Conservation (phyloP, 495 filamentous ascomycete genomes). For the Penicillium ucsense region DNA sequence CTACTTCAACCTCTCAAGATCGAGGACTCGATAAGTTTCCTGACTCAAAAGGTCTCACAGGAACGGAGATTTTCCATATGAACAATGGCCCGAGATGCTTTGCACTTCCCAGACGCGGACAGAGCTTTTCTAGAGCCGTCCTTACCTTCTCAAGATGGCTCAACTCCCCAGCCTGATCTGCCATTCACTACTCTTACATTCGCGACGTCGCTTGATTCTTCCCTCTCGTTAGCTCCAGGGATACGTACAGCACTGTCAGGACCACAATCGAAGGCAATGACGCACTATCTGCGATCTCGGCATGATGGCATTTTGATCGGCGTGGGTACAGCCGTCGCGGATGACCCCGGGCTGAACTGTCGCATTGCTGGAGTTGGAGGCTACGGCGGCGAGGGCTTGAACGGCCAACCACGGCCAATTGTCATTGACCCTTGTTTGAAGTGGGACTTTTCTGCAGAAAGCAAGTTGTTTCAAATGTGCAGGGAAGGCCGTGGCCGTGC, state of each 20-base stretch:
- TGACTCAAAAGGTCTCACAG: too few relatives aligned
- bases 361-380: conserved; percentile 49
- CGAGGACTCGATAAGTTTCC: too few relatives aligned
- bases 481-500: conserved; percentile 53
- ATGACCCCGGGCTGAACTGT: conserved; percentile 79
- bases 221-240: conserved; percentile 63
- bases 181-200: conserved; percentile 75
- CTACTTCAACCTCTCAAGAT: too few relatives aligned
- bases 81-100: conserved; percentile 15
- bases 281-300: conserved; percentile 73
- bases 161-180: conserved; percentile 12
- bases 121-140: conserved; percentile 35
- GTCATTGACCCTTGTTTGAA: conserved; percentile 64
- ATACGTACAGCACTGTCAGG: conserved; percentile 71
- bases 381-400: conserved; percentile 33
- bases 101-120: conserved; percentile 31
- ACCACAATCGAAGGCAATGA: conserved; percentile 77
- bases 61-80: conserved; percentile 1
- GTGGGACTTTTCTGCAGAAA: conserved; percentile 50
- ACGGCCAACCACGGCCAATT: conserved; percentile 63
- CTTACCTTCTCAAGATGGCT: conserved; percentile 22
- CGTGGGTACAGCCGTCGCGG: conserved; percentile 70
- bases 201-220: conserved; percentile 76
- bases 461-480: conserved; percentile 57
- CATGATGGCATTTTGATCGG: conserved; percentile 87